Evolutionary conservation across 768 basidiomycete species (phyloP).

Genomic region (Suillus brevipes): DNA sequence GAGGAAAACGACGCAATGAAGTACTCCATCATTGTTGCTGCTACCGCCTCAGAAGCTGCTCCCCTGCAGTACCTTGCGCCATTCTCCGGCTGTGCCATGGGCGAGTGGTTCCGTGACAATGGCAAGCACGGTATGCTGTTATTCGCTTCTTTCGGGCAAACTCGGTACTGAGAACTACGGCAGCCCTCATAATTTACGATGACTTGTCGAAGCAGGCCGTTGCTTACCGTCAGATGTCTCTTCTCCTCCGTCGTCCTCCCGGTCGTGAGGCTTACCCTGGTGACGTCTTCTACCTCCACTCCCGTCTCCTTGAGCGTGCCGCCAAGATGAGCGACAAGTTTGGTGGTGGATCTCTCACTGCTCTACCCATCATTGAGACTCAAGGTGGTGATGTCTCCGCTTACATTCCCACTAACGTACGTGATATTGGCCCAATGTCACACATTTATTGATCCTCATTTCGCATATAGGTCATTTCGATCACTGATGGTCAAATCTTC

Average conservation of each 20-base stretch:
- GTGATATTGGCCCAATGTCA: constrained; percentile 23
- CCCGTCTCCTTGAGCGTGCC: constrained; percentile 98
- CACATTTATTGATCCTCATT: constrained; percentile 1
- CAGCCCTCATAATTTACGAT: constrained; percentile 97
- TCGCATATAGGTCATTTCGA: constrained; percentile 86
- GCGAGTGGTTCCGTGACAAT: constrained; percentile 99
- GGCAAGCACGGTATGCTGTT: constrained; percentile 88
- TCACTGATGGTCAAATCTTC: constrained; percentile 99
- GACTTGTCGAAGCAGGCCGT: constrained; percentile 99
- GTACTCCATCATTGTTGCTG: constrained; percentile 99
- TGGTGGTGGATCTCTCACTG: constrained; percentile 98
- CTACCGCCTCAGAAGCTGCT: constrained; percentile 98
- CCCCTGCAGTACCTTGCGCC: constrained; percentile 99
- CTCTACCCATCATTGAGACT: constrained; percentile 99
- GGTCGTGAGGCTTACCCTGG: constrained; percentile 99
- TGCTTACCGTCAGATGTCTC: constrained; percentile 99
- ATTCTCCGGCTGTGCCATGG: constrained; percentile 99
- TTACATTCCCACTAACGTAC: constrained; percentile 92
- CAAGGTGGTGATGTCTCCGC: constrained; percentile 99
- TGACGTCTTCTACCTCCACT: constrained; percentile 99
- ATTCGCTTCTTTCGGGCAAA: not conserved
- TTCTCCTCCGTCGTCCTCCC: constrained; percentile 98
- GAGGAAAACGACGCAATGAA: constrained; percentile 99
- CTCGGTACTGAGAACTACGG: constrained; percentile 4
- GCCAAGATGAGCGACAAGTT: constrained; percentile 99